Evolutionary conservation across 2,329 filamentous ascomycete genomes (phyloP).

Genomic region (Alternaria sp.): DNA sequence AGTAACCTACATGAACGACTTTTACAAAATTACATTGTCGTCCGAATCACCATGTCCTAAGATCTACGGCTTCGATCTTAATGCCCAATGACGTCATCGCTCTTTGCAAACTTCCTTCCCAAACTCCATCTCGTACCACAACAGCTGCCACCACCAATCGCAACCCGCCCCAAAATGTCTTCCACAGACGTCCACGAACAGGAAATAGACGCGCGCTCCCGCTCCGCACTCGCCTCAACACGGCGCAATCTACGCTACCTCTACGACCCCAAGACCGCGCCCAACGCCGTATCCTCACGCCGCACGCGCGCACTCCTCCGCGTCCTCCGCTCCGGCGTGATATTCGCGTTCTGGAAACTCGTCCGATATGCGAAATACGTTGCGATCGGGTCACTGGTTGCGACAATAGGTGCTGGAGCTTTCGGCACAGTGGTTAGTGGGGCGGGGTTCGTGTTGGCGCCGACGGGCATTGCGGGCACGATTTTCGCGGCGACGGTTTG

Average conservation of each 20-base stretch:
- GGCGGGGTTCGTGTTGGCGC: conserved; percentile 51
- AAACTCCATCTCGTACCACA: not conserved
- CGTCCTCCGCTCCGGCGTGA: conserved; percentile 45
- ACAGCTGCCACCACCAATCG: not conserved
- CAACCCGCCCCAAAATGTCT: not conserved
- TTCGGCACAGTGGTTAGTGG: conserved; percentile 48
- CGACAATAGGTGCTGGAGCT: conserved; percentile 48
- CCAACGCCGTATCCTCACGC: conserved; percentile 38
- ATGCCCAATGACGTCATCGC: not conserved
- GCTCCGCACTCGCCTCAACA: conserved; percentile 35
- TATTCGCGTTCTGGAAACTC: conserved; percentile 53
- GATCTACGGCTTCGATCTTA: not conserved
- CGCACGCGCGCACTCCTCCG: conserved; percentile 50
- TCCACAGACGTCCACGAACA: conserved; percentile 5
- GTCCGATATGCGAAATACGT: conserved; percentile 54
- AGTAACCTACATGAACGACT: not conserved
- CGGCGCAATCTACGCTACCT: conserved; percentile 47
- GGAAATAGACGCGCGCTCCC: conserved; percentile 30
- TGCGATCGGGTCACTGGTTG: conserved; percentile 49
- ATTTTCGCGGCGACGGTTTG: conserved; percentile 47
- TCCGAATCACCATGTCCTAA: not conserved
- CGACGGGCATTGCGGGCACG: conserved; percentile 50
- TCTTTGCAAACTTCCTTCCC: not conserved
- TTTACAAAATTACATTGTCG: not conserved
- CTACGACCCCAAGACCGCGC: conserved; percentile 40